phyloP scores from a whole-genome alignment of 495 filamentous ascomycete genomes.

The Aspergillus leporis region DNA sequence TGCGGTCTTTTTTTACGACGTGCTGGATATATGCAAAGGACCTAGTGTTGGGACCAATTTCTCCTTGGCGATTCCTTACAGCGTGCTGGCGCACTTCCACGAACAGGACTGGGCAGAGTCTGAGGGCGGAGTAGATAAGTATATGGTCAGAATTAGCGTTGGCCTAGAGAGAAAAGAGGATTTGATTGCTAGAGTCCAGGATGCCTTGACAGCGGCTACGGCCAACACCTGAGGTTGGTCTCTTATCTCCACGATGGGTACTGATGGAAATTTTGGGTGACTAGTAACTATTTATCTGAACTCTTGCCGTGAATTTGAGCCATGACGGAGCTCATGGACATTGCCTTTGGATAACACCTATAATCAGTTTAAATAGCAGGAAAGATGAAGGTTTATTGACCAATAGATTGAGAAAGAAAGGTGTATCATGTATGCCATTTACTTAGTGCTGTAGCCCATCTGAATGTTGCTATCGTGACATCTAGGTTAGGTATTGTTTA shows the following conservation, averaged over 20 bases:
- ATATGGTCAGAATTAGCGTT: slow-evolving; percentile 27
- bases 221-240: background rate
- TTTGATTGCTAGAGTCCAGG: background rate
- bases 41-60: slow-evolving; percentile 29
- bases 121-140: slow-evolving; percentile 16
- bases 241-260: background rate
- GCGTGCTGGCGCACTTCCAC: slow-evolving; percentile 16
- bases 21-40: slow-evolving; percentile 23
- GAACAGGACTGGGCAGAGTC: slow-evolving; percentile 26
- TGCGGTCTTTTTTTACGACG: slow-evolving; percentile 24
- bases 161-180: slow-evolving; percentile 20
- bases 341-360: too few species aligned
- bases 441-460: too few species aligned
- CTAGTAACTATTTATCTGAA: too few species aligned
- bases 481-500: too few species aligned
- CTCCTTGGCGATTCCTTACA: slow-evolving; percentile 21
- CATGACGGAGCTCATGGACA: too few species aligned
- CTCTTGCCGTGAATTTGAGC: too few species aligned
- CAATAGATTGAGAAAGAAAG: too few species aligned
- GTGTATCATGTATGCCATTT: too few species aligned
- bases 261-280: too few species aligned
- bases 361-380: background rate
- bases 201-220: background rate
- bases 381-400: background rate
- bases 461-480: too few species aligned